Evolutionary conservation across 2,329 filamentous ascomycete genomes (phyloP).

Genomic region (Penicillium sp.): DNA sequence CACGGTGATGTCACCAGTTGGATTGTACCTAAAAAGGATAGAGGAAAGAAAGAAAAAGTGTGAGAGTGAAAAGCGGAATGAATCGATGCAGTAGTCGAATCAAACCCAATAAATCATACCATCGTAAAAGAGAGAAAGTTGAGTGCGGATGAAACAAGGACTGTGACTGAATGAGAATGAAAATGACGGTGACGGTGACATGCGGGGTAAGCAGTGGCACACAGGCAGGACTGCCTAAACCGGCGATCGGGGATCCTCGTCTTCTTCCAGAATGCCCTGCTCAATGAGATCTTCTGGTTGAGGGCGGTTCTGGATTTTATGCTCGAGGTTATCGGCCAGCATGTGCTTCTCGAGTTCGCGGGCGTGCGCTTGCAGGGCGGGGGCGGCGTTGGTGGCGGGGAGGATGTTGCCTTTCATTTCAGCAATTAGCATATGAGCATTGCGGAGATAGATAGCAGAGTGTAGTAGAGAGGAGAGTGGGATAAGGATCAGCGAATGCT

Average conservation of each 20-base stretch:
- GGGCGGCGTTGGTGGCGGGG: constrained; percentile 75
- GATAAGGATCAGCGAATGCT: background rate
- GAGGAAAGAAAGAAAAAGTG: background rate
- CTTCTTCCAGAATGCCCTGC: constrained; percentile 76
- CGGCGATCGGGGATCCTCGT: constrained; percentile 52
- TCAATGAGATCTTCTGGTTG: constrained; percentile 75
- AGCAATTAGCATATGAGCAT: constrained; percentile 2
- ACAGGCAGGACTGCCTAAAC: background rate
- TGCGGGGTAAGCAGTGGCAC: too few species aligned
- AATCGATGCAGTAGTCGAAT: background rate
- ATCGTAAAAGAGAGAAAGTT: too few species aligned
- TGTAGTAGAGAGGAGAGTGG: background rate
- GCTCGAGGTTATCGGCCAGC: constrained; percentile 83
- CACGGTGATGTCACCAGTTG: background rate
- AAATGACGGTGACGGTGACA: too few species aligned
- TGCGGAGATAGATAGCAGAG: background rate
- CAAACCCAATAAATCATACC: too few species aligned
- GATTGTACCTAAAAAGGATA: background rate
- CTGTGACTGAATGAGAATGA: too few species aligned
- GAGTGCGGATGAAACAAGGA: background rate
- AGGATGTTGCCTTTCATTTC: constrained; percentile 76
- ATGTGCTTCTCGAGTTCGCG: constrained; percentile 86
- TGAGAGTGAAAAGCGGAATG: background rate
- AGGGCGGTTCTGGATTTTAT: constrained; percentile 80
- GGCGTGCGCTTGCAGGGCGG: constrained; percentile 77